Conservation (phyloP, 176 grass and related monocot species). For the Ampelocalamus luodianensis region DNA sequence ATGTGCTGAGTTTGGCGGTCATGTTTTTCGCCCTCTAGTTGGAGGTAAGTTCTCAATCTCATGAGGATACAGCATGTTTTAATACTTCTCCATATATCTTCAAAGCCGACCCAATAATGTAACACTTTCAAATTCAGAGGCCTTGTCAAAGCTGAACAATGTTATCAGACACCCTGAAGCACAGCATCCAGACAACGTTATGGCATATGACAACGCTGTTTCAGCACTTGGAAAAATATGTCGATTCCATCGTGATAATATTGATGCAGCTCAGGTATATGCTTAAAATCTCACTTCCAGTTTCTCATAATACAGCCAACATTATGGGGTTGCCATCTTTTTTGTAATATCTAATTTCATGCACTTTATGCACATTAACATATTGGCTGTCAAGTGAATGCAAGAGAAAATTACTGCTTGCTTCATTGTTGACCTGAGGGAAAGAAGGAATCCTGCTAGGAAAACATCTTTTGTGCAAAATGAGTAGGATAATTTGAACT, state of each 20-base stretch:
- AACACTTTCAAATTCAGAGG: conserved; percentile 61
- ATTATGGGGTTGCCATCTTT: background rate
- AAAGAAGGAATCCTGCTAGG: background rate
- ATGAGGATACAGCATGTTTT: background rate
- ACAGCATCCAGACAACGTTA: conserved; percentile 71
- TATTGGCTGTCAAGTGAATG: conserved; percentile 23
- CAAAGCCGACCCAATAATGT: conserved; percentile 6
- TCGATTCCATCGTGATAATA: conserved; percentile 75
- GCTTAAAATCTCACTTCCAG: background rate
- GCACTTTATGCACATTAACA: background rate
- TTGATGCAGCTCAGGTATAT: conserved; percentile 86
- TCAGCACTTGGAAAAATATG: conserved; percentile 97
- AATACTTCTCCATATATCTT: conserved; percentile 14
- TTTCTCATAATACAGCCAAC: background rate
- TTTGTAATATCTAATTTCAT: background rate
- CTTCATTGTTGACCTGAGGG: background rate
- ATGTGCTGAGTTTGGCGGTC: conserved; percentile 92
- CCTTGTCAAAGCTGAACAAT: conserved; percentile 87
- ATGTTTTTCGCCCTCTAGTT: conserved; percentile 82
- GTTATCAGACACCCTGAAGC: conserved; percentile 88
- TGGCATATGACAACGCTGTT: conserved; percentile 98
- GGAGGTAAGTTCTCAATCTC: conserved; percentile 64
- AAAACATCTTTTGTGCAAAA: background rate
- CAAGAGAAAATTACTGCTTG: background rate
- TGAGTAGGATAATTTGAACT: background rate